Percentiles rank a stretch among this genome's conserved stretches.
Conservation (phyloP, 768 basidiomycete genomes). For the Suillus bovinus region DNA sequence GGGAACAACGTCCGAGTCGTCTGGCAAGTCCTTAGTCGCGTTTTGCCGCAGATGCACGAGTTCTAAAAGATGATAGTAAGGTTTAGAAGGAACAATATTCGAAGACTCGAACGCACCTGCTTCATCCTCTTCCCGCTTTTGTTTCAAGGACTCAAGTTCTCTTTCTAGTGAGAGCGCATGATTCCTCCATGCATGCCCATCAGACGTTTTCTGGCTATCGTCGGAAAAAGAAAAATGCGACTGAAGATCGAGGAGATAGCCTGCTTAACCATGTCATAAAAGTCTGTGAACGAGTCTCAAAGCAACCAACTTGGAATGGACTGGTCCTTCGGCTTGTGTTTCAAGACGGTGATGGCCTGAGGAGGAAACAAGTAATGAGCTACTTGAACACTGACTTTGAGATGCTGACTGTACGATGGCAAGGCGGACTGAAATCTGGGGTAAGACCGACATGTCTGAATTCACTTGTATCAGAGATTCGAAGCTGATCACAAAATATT, state of each 20-base stretch:
- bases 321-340: constrained; percentile 25
- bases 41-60: constrained; percentile 20
- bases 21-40: constrained; percentile 13
- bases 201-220: constrained; percentile 1
- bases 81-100: neutral
- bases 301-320: constrained; percentile 22
- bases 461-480: too few species aligned
- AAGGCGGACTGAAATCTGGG: neutral
- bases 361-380: neutral
- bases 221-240: constrained; percentile 20
- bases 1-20: constrained; percentile 19
- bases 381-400: neutral
- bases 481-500: too few species aligned
- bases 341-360: constrained; percentile 26
- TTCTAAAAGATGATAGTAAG: constrained; percentile 14
- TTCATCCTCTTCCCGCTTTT: constrained; percentile 24
- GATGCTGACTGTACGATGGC: neutral
- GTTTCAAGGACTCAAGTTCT: constrained; percentile 21
- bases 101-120: constrained; percentile 18
- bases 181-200: constrained; percentile 20
- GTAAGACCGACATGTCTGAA: neutral
- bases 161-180: constrained; percentile 33
- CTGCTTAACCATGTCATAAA: constrained; percentile 11
- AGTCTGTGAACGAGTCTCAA: neutral
- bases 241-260: constrained; percentile 29